Percentiles rank a stretch among this genome's conserved stretches.
phyloP scores from a whole-genome alignment of 768 basidiomycete species.

The Suillus subaureus region DNA sequence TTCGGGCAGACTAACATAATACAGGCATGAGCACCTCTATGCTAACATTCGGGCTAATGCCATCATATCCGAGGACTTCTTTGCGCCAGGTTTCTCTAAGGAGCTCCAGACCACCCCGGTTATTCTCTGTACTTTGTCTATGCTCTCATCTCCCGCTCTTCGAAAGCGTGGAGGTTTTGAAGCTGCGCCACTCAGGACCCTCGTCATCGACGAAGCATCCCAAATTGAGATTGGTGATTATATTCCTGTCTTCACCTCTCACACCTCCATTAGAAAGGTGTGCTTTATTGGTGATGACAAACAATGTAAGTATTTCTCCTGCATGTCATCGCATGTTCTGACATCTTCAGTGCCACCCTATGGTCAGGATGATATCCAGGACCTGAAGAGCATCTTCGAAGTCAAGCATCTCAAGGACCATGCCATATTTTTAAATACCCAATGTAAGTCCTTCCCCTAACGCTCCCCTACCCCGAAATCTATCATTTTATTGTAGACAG shows the following conservation, averaged over 20 bases:
- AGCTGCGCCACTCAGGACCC: constrained; percentile 42
- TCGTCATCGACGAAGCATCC: constrained; percentile 68
- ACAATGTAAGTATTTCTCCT: constrained; percentile 48
- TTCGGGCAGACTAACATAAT: constrained; percentile 10
- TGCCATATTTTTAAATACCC: constrained; percentile 65
- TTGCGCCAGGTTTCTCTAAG: constrained; percentile 23
- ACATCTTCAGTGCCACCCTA: constrained; percentile 72
- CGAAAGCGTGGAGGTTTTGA: constrained; percentile 22
- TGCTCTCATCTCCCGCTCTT: constrained; percentile 54
- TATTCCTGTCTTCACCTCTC: constrained; percentile 40
- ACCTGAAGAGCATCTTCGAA: constrained; percentile 79
- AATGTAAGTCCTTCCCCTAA: constrained; percentile 52
- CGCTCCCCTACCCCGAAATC: constrained; percentile 7
- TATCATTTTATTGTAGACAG: constrained; percentile 53
- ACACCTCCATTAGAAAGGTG: constrained; percentile 46
- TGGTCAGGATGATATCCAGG: constrained; percentile 69
- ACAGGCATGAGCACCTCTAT: constrained; percentile 85
- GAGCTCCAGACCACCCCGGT: constrained; percentile 48
- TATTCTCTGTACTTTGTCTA: constrained; percentile 75
- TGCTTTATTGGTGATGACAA: constrained; percentile 70
- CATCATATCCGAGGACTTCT: constrained; percentile 49
- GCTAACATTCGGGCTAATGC: constrained; percentile 45
- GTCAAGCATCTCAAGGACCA: constrained; percentile 54
- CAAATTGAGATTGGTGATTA: constrained; percentile 63
- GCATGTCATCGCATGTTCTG: constrained; percentile 32